Evolutionary conservation across 75 land plant species (phyloP).

Genomic region (Chamaecyparis obtusa): DNA sequence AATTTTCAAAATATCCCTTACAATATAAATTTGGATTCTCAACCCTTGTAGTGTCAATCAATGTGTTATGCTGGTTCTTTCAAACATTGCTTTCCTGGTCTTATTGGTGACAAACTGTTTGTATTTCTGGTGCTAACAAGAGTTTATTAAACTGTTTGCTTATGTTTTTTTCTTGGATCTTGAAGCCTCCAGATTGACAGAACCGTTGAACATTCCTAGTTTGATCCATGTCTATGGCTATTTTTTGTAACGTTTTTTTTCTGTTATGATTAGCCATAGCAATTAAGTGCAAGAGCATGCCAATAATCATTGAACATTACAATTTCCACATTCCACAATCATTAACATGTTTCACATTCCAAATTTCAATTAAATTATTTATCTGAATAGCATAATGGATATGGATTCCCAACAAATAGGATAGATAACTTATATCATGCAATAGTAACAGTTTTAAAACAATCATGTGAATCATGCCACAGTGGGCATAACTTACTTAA

Average conservation of each 20-base stretch:
- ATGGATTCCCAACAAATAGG: too few relatives aligned
- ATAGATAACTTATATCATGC: not conserved
- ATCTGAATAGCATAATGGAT: too few relatives aligned
- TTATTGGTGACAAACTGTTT: not conserved
- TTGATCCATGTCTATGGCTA: too few relatives aligned
- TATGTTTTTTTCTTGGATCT: not conserved
- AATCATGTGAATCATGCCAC: not conserved
- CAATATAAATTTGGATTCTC: not conserved
- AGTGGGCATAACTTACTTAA: not conserved
- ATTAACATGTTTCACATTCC: not conserved
- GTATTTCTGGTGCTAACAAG: not conserved
- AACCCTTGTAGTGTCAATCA: not conserved
- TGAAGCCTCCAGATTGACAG: not conserved
- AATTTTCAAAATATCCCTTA: not conserved
- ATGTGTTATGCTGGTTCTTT: not conserved
- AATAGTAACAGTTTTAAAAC: not conserved
- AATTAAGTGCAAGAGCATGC: not conserved
- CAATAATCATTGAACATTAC: not conserved
- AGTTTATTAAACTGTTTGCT: not conserved
- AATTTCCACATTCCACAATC: not conserved
- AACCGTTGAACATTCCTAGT: not conserved
- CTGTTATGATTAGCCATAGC: not conserved
- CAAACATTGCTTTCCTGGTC: not conserved
- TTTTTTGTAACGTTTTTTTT: too few relatives aligned
- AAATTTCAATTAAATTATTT: not conserved